These are phyloP conservation scores for Arachnopeziza araneosa DNA, from an alignment of 2,329 filamentous ascomycete species.

Conservation along the genomic window DNA sequence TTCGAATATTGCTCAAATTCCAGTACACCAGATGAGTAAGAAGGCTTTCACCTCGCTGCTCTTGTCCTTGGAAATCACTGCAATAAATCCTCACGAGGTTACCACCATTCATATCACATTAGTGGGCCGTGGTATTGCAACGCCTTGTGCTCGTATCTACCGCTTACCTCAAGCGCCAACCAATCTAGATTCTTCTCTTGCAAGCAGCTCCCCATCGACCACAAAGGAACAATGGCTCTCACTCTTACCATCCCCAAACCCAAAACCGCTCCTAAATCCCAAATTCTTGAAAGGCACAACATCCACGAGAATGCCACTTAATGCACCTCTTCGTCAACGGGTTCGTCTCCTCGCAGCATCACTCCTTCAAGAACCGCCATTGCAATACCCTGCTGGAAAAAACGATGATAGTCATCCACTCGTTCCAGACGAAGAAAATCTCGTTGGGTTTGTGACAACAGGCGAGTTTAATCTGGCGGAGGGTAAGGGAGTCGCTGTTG, in stretches of 20 bases:
- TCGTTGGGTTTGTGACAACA: conserved; percentile 86
- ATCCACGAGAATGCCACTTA: conserved; percentile 21
- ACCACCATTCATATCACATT: conserved; percentile 64
- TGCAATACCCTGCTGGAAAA: conserved; percentile 32
- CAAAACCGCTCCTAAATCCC: conserved; percentile 22
- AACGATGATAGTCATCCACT: conserved; percentile 48
- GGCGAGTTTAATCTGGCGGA: conserved; percentile 76
- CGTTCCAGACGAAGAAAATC: conserved; percentile 67
- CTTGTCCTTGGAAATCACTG: conserved; percentile 15
- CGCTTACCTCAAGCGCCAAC: conserved; percentile 53
- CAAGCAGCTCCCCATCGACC: conserved; percentile 24
- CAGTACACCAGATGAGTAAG: conserved; percentile 14
- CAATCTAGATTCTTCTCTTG: conserved; percentile 27
- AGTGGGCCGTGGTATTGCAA: conserved; percentile 63
- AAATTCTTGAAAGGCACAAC: conserved; percentile 18
- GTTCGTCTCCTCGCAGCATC: conserved; percentile 41
- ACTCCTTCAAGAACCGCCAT: conserved; percentile 40
- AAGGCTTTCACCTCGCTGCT: conserved; percentile 19
- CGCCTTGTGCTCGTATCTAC: conserved; percentile 75
- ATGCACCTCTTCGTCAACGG: conserved; percentile 28
- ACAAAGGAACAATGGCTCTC: conserved; percentile 69
- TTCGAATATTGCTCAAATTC: conserved; percentile 4
- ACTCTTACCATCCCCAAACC: conserved; percentile 35
- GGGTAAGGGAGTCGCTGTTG: conserved; percentile 71
- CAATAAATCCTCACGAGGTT: conserved; percentile 36